These are phyloP conservation scores for Mycena rebaudengoi DNA, from an alignment of 768 basidiomycete genomes.

Conservation along the genomic window DNA sequence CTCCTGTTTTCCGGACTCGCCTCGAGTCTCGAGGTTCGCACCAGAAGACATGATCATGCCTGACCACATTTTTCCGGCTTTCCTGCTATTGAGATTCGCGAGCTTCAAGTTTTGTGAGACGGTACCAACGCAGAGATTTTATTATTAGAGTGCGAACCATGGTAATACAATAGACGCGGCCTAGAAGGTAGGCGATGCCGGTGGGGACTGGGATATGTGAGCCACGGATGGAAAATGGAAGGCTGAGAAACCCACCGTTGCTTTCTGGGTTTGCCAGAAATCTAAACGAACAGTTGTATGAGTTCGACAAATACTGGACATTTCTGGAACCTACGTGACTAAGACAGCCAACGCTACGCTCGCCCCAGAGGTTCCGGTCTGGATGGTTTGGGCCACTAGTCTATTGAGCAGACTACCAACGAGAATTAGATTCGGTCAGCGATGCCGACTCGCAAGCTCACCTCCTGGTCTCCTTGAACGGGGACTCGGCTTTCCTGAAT, in stretches of 20 bases:
- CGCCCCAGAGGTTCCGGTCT: conserved; percentile 3
- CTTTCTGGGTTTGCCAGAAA: conserved; percentile 11
- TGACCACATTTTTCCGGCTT: not conserved
- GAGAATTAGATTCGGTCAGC: conserved; percentile 1
- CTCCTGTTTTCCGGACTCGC: not conserved
- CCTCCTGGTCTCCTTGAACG: conserved; percentile 5
- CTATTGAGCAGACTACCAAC: conserved; percentile 7
- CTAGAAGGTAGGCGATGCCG: conserved; percentile 1
- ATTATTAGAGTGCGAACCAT: conserved; percentile 9
- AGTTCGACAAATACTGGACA: not conserved
- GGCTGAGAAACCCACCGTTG: conserved; percentile 8
- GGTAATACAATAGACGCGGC: conserved; percentile 9
- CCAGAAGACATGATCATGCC: not conserved
- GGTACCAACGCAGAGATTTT: not conserved
- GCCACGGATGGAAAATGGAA: not conserved
- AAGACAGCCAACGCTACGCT: conserved; percentile 1
- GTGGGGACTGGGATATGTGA: conserved; percentile 7
- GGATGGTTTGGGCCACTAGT: conserved; percentile 12
- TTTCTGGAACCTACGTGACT: conserved; percentile 2
- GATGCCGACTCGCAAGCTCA: conserved; percentile 2
- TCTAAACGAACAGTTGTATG: conserved; percentile 6
- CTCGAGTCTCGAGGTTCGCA: not conserved
- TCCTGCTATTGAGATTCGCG: conserved; percentile 10
- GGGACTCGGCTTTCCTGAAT: not conserved
- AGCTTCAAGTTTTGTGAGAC: conserved; percentile 5